Evolutionary conservation across 2,329 filamentous ascomycete species (phyloP).

Genomic region (Aureobasidium melanogenum): DNA sequence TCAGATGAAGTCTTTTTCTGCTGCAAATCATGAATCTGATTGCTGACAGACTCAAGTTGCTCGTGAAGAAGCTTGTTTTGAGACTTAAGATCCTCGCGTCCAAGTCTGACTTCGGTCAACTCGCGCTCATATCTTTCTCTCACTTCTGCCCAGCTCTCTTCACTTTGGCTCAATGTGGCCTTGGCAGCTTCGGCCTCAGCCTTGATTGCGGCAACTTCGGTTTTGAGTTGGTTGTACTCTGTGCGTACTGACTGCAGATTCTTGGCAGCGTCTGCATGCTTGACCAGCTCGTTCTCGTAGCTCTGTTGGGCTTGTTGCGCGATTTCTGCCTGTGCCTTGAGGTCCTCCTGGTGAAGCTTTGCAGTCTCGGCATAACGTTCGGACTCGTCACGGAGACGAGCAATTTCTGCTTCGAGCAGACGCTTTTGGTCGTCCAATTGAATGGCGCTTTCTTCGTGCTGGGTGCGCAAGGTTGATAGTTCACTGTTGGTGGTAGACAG

Average conservation of each 20-base stretch:
- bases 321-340: conserved; percentile 89
- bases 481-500: conserved; percentile 74
- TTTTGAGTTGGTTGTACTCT: conserved; percentile 75
- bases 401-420: conserved; percentile 67
- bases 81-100: conserved; percentile 73
- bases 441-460: conserved; percentile 65
- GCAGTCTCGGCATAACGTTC: conserved; percentile 71
- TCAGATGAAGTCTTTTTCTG: conserved; percentile 55
- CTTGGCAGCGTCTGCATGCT: conserved; percentile 92
- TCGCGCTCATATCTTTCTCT: conserved; percentile 76
- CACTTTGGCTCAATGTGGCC: conserved; percentile 66
- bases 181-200: conserved; percentile 82
- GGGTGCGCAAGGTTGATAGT: conserved; percentile 68
- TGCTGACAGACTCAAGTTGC: conserved; percentile 73
- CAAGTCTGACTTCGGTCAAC: conserved; percentile 64
- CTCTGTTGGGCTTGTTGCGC: conserved; percentile 87
- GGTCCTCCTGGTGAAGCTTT: conserved; percentile 79
- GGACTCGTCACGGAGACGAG: conserved; percentile 73
- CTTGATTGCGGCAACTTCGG: conserved; percentile 63
- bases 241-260: conserved; percentile 67
- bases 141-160: conserved; percentile 81
- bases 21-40: conserved; percentile 72
- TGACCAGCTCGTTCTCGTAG: conserved; percentile 89
- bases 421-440: conserved; percentile 74
- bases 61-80: conserved; percentile 88